Percentiles rank a stretch among this genome's conserved stretches.
phyloP scores from a whole-genome alignment of 2,329 filamentous ascomycete genomes.

The Neodidymelliopsis sp. region DNA sequence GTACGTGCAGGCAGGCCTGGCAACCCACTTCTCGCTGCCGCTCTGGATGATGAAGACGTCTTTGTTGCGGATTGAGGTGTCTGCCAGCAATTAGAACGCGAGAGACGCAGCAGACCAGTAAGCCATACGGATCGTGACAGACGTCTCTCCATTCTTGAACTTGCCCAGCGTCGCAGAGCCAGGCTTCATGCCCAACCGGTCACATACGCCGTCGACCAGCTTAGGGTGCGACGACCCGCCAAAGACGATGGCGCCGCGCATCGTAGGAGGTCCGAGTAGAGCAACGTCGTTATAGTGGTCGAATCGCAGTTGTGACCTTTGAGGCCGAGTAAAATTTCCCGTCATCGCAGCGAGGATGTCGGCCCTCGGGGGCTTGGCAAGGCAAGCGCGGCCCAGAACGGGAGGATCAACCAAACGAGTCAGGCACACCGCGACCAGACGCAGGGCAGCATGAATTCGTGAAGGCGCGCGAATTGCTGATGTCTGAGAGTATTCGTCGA shows the following conservation, averaged over 20 bases:
- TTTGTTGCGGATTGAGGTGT: slow-evolving; percentile 84
- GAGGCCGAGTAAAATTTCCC: slow-evolving; percentile 34
- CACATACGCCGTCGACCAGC: slow-evolving; percentile 71
- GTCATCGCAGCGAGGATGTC: slow-evolving; percentile 27
- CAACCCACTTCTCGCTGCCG: slow-evolving; percentile 75
- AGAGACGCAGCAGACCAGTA: slow-evolving; percentile 12
- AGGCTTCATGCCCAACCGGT: slow-evolving; percentile 67
- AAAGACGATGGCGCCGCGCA: slow-evolving; percentile 74
- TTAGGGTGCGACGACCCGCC: slow-evolving; percentile 70
- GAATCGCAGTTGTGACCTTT: slow-evolving; percentile 26
- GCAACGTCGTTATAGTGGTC: slow-evolving; percentile 39
- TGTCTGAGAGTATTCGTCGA: not conserved
- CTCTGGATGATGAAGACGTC: slow-evolving; percentile 99
- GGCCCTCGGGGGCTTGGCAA: slow-evolving; percentile 11
- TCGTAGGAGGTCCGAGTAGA: slow-evolving; percentile 53
- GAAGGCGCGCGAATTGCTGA: not conserved
- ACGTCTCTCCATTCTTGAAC: slow-evolving; percentile 75
- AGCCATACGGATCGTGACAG: slow-evolving; percentile 67
- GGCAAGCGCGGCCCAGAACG: slow-evolving; percentile 6
- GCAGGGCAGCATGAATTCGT: slow-evolving; percentile 1
- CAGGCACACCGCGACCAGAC: slow-evolving; percentile 2
- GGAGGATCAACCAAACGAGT: slow-evolving; percentile 8
- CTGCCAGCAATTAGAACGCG: slow-evolving; percentile 42
- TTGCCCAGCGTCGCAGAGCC: slow-evolving; percentile 69
- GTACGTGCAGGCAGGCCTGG: slow-evolving; percentile 10